Evolutionary conservation across 768 basidiomycete species (phyloP).

Genomic region (Russula lepida): DNA sequence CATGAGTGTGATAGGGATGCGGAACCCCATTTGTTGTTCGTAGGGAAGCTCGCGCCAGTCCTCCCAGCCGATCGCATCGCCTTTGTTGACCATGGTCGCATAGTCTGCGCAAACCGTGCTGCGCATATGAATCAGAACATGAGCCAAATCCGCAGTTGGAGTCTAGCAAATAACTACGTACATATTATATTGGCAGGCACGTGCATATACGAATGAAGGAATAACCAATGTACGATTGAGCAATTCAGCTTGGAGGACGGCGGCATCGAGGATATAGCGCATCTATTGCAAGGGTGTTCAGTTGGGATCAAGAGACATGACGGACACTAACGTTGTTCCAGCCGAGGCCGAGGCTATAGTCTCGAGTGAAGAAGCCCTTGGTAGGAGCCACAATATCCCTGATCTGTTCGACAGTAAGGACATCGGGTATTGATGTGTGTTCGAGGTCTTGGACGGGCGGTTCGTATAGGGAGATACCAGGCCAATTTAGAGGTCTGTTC

Average conservation of each 20-base stretch:
- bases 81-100: constrained; percentile 37
- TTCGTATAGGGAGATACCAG: background rate
- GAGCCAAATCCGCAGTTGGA: background rate
- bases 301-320: background rate
- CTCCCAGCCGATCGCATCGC: constrained; percentile 34
- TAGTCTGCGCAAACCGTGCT: constrained; percentile 35
- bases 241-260: constrained; percentile 35
- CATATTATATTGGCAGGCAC: constrained; percentile 37
- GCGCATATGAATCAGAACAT: background rate
- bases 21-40: constrained; percentile 32
- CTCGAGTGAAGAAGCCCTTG: constrained; percentile 37
- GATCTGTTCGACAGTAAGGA: constrained; percentile 29
- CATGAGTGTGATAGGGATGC: constrained; percentile 33
- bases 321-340: constrained; percentile 40
- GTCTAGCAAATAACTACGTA: constrained; percentile 19
- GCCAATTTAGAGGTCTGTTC: background rate
- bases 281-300: constrained; percentile 26
- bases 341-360: constrained; percentile 37
- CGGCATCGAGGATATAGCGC: constrained; percentile 42
- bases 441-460: background rate
- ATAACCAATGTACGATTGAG: constrained; percentile 38
- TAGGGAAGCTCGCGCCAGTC: constrained; percentile 36
- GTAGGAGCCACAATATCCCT: constrained; percentile 31
- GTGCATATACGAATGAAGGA: constrained; percentile 40
- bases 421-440: background rate